Evolutionary conservation across 345 rosid species (phyloP), one percentile per base, ranked within the genome.

Genomic region (Odontarrhena argentea): DNA sequence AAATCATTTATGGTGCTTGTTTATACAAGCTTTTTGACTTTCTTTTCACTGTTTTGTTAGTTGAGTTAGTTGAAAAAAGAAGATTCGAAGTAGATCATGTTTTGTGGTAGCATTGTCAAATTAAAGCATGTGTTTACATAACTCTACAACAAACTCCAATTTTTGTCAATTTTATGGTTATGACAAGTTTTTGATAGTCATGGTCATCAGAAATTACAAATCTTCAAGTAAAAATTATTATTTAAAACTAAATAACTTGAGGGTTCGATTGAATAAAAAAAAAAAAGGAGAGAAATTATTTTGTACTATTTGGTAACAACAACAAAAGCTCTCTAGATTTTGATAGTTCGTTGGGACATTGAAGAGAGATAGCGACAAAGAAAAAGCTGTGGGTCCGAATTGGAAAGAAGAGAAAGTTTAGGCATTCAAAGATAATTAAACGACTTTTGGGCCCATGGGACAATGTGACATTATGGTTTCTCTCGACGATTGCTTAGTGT

Each of bases 21-120:
- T n/a, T 49, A 55, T 13, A 58, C 55, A 51, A 5, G 46, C 8
- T 22, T 53, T 60, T 74, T 60, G 62, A 52, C 57, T 53, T 73
- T 45, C 52, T 42, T 32, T 25, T 26, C 7, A 45, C 28, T 53
- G 8, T 60, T 74, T 50, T 45, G 59, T 73, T 74, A n/a, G 77
- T 67, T 67, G 77, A 67, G 73, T 67, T 74, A 45, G 73, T 67
- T 73, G 67, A 67, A 52, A 52, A 50, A 14, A 7, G 22, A 58
- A 42, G 55, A 37, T 40, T 3, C 5, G 41, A 10, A 48, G 34
- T 72, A 50, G 67, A 43, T 58, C 61, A 58, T 73, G 60, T 58
- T 57, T 65, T 43, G 55, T 28, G 76, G 55, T 50, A 42, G 47
- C 46, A 61, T 11, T 25, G 49, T 9, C 14, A 58, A 65, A 41